Conservation (phyloP, 495 filamentous ascomycete species). For the Podospora tetraspora region DNA sequence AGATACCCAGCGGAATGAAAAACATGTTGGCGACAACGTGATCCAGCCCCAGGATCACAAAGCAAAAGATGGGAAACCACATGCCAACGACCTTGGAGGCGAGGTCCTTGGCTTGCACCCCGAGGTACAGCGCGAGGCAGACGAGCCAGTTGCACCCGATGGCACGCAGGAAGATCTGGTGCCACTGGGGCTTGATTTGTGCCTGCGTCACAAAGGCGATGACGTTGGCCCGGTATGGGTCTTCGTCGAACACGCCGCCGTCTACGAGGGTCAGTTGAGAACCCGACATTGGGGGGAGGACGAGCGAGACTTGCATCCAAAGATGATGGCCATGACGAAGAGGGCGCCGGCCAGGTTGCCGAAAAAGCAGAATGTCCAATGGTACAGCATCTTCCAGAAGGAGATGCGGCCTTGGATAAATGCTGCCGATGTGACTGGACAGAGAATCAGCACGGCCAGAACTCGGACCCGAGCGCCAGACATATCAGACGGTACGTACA, state of each 20-base stretch:
- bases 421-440: conserved; percentile 45
- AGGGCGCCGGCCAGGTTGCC: conserved; percentile 57
- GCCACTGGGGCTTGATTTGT: conserved; percentile 50
- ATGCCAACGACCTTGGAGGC: conserved; percentile 54
- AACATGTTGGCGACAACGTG: conserved; percentile 65
- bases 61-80: conserved; percentile 59
- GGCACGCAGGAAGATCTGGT: conserved; percentile 55
- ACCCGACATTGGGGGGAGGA: not conserved
- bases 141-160: conserved; percentile 65
- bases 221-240: conserved; percentile 45
- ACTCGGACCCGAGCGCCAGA: too few species aligned
- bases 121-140: conserved; percentile 54
- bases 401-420: conserved; percentile 48
- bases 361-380: conserved; percentile 55
- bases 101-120: conserved; percentile 50
- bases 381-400: conserved; percentile 44
- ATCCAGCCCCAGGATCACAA: conserved; percentile 55
- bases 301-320: conserved; percentile 43
- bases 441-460: not conserved
- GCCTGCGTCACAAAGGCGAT: conserved; percentile 51
- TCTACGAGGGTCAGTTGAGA: conserved; percentile 28
- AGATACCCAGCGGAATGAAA: conserved; percentile 56
- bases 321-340: conserved; percentile 54
- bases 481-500: conserved; percentile 11
- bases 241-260: conserved; percentile 52